Evolutionary conservation across 768 basidiomycete species (phyloP).

Genomic region (Galerina sulciceps): DNA sequence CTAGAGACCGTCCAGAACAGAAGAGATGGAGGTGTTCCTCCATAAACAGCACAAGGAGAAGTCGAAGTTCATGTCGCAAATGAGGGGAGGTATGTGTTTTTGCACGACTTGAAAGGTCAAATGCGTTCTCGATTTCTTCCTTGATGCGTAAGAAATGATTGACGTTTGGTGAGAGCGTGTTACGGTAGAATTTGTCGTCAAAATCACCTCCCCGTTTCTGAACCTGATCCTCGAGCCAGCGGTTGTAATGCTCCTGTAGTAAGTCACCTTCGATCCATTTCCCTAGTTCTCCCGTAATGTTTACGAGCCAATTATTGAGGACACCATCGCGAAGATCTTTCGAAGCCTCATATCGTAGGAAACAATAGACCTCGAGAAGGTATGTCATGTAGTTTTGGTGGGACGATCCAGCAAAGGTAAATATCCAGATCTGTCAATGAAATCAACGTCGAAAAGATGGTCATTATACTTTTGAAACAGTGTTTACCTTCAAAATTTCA

Average conservation of each 20-base stretch:
- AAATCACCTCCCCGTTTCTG: conserved; percentile 22
- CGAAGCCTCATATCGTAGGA: conserved; percentile 26
- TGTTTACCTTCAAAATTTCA: conserved; percentile 30
- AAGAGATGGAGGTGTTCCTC: conserved; percentile 23
- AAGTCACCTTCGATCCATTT: conserved; percentile 20
- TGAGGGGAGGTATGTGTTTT: conserved; percentile 23
- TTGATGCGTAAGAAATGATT: conserved; percentile 23
- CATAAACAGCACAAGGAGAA: conserved; percentile 20
- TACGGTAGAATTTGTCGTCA: conserved; percentile 21
- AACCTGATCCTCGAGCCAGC: conserved; percentile 21
- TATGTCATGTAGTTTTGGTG: conserved; percentile 25
- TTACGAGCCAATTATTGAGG: conserved; percentile 27
- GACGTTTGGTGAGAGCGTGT: conserved; percentile 28
- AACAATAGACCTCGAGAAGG: conserved; percentile 26
- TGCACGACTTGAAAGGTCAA: conserved; percentile 8
- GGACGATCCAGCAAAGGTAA: conserved; percentile 26
- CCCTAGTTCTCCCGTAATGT: conserved; percentile 21
- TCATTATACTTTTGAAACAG: background rate
- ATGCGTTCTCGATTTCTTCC: conserved; percentile 22
- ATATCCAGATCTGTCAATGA: conserved; percentile 21
- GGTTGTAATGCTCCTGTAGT: conserved; percentile 30
- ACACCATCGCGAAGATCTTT: conserved; percentile 19
- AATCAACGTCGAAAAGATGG: background rate
- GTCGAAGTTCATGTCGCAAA: conserved; percentile 14
- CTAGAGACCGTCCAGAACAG: conserved; percentile 16